Evolutionary conservation across 768 basidiomycete species (phyloP).

Genomic region (Hericium rajendrae): DNA sequence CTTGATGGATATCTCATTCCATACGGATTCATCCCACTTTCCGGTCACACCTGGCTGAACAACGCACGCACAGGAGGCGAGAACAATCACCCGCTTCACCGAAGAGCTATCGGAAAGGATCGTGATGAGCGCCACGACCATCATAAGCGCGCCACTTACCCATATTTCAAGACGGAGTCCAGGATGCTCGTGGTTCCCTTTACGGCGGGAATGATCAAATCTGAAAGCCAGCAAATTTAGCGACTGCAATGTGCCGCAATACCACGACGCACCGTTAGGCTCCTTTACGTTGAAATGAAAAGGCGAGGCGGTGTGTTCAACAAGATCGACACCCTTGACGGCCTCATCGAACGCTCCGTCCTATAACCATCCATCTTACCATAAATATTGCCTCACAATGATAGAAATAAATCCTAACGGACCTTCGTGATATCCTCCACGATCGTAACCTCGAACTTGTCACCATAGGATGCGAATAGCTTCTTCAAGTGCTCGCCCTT

Average conservation of each 20-base stretch:
- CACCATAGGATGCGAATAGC: constrained; percentile 26
- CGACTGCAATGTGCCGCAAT: not conserved
- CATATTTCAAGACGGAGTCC: constrained; percentile 22
- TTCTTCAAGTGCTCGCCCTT: constrained; percentile 35
- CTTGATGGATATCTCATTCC: constrained; percentile 21
- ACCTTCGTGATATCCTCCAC: constrained; percentile 38
- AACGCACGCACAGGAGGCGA: constrained; percentile 28
- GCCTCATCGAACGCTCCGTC: constrained; percentile 32
- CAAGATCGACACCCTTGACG: constrained; percentile 32
- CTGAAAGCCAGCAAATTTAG: not conserved
- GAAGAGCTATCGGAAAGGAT: constrained; percentile 12
- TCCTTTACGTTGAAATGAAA: constrained; percentile 19
- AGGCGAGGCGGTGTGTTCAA: constrained; percentile 28
- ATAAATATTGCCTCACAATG: constrained; percentile 7
- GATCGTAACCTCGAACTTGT: constrained; percentile 31
- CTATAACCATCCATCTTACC: not conserved
- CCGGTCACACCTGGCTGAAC: constrained; percentile 1
- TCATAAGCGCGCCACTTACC: constrained; percentile 5
- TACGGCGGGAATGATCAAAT: constrained; percentile 31
- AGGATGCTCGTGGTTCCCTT: constrained; percentile 29
- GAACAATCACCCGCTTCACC: constrained; percentile 35
- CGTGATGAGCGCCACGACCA: not conserved
- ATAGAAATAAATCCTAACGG: not conserved
- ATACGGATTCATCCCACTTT: constrained; percentile 16
- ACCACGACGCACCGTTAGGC: constrained; percentile 11